Conservation (phyloP, 2,329 filamentous ascomycete species). For the Simplicillium sp. region DNA sequence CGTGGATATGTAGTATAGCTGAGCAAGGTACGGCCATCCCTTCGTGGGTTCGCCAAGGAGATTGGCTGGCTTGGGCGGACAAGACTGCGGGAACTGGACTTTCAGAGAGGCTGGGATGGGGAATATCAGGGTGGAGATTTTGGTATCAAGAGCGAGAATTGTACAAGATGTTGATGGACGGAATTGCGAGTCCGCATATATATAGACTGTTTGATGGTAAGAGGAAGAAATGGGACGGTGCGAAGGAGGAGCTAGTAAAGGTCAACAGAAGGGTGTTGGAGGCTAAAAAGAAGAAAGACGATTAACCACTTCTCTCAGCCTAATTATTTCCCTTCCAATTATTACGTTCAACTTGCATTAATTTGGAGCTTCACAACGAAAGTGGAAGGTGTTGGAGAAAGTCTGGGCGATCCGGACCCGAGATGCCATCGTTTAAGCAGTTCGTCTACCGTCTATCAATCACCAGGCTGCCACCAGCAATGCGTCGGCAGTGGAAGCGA, state of each 20-base stretch:
- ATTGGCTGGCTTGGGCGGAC: conserved; percentile 30
- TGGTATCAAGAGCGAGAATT: conserved; percentile 28
- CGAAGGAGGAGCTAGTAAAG: conserved; percentile 22
- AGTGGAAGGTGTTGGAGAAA: too few relatives aligned
- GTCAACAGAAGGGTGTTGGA: conserved; percentile 11
- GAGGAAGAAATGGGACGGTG: conserved; percentile 28
- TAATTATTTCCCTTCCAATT: too few relatives aligned
- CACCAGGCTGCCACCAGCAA: too few relatives aligned
- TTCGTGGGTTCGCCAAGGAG: conserved; percentile 18
- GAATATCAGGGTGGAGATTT: conserved; percentile 27
- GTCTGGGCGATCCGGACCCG: too few relatives aligned
- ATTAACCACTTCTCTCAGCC: too few relatives aligned
- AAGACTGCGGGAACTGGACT: conserved; percentile 30
- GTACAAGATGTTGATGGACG: conserved; percentile 26
- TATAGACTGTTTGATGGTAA: conserved; percentile 31
- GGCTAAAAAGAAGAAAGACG: too few relatives aligned
- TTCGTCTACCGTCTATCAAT: too few relatives aligned
- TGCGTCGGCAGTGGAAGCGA: too few relatives aligned
- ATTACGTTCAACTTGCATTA: too few relatives aligned
- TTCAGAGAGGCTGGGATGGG: conserved; percentile 29
- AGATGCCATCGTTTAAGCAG: too few relatives aligned
- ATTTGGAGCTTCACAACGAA: too few relatives aligned
- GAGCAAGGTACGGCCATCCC: conserved; percentile 14
- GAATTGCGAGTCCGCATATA: conserved; percentile 28
- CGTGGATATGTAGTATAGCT: conserved; percentile 19